These are phyloP conservation scores for Grigorovia jiainica DNA, from an alignment of 805 yeast species.

Conservation along the genomic window DNA sequence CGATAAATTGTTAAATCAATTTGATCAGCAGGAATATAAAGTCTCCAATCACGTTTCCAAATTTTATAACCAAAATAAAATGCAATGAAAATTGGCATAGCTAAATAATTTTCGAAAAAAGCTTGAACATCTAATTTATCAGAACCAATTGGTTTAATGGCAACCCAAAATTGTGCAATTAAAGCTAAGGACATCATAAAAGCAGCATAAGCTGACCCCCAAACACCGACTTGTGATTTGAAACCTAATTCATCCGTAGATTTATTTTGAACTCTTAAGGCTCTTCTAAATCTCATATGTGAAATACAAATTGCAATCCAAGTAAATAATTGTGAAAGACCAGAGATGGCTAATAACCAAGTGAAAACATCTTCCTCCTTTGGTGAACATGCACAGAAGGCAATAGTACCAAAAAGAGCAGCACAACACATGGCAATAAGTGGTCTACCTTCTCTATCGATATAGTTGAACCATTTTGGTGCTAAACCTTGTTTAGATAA, in stretches of 20 bases:
- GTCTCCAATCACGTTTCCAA: slow-evolving; percentile 37
- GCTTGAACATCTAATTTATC: slow-evolving; percentile 30
- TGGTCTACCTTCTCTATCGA: slow-evolving; percentile 62
- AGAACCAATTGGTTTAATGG: slow-evolving; percentile 44
- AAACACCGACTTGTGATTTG: slow-evolving; percentile 40
- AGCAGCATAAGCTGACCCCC: slow-evolving; percentile 46
- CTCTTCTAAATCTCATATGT: slow-evolving; percentile 51
- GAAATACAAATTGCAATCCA: slow-evolving; percentile 52
- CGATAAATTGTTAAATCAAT: slow-evolving; percentile 24
- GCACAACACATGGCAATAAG: slow-evolving; percentile 22
- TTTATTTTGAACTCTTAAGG: slow-evolving; percentile 45
- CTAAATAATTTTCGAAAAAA: slow-evolving; percentile 39
- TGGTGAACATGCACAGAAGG: slow-evolving; percentile 56
- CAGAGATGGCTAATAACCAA: slow-evolving; percentile 57
- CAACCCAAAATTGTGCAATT: slow-evolving; percentile 58
- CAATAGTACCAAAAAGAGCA: slow-evolving; percentile 47
- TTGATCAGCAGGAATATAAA: slow-evolving; percentile 23
- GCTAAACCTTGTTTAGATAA: slow-evolving; percentile 54
- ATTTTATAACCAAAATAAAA: slow-evolving; percentile 38
- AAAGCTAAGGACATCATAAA: slow-evolving; percentile 41
- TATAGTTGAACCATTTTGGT: slow-evolving; percentile 44
- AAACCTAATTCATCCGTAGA: slow-evolving; percentile 43
- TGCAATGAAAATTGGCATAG: slow-evolving; percentile 37
- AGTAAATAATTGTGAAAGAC: slow-evolving; percentile 52
- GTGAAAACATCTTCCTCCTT: slow-evolving; percentile 49